Conservation (phyloP, 352 stramenopile genomes). For the Pythium grandisporangium region DNA sequence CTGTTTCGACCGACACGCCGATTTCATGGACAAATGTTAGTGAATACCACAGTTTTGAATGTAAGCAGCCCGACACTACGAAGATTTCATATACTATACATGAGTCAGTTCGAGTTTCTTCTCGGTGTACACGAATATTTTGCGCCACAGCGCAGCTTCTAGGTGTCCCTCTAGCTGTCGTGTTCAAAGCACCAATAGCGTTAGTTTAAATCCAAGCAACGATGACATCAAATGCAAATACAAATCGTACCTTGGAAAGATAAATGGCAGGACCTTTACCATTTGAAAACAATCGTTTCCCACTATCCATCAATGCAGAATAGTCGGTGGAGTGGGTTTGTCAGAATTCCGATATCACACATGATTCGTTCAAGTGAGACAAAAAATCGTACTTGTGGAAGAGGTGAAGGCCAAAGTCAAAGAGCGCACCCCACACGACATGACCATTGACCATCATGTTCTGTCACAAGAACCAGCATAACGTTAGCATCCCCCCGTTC, state of each 20-base stretch:
- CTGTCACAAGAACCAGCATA: slow-evolving; percentile 10
- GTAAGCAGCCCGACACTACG: too few species aligned
- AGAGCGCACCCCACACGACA: slow-evolving; percentile 82
- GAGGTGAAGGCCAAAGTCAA: slow-evolving; percentile 95
- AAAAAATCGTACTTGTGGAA: slow-evolving; percentile 95
- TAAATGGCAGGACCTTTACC: slow-evolving; percentile 91
- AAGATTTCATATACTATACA: too few species aligned
- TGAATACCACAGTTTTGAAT: too few species aligned
- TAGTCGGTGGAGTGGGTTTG: too few species aligned
- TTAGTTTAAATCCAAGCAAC: too few species aligned
- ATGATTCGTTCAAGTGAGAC: too few species aligned
- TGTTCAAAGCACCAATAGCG: too few species aligned
- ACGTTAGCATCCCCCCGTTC: not conserved
- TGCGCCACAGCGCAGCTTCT: slow-evolving; percentile 93
- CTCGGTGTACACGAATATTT: slow-evolving; percentile 91
- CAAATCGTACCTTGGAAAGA: too few species aligned
- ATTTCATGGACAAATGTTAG: too few species aligned
- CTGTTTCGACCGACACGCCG: too few species aligned
- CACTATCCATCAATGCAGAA: slow-evolving; percentile 32
- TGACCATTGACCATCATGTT: slow-evolving; percentile 88
- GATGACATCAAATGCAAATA: too few species aligned
- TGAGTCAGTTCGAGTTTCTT: slow-evolving; percentile 77
- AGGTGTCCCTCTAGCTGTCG: slow-evolving; percentile 90
- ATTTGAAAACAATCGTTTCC: slow-evolving; percentile 55
- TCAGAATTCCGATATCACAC: too few species aligned